phyloP scores from a whole-genome alignment of 2,329 filamentous ascomycete species.

The Geoglossum cookeanum region DNA sequence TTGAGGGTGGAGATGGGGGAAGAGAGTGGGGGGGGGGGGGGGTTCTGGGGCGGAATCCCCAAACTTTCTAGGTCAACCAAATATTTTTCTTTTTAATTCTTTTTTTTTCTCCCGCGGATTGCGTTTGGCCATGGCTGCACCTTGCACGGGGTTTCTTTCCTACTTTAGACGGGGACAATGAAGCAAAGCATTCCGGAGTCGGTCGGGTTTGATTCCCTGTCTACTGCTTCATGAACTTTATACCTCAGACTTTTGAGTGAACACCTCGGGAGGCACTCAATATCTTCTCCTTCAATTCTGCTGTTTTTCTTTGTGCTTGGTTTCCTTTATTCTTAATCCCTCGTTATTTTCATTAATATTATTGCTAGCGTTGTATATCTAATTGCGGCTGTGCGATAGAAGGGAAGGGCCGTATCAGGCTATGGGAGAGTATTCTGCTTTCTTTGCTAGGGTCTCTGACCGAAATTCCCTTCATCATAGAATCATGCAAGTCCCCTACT shows the following conservation, averaged over 20 bases:
- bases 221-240: neutral
- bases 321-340: too few relatives aligned
- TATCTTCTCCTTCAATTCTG: neutral
- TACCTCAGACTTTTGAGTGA: neutral
- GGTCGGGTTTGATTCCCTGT: neutral
- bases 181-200: neutral
- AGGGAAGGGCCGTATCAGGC: neutral
- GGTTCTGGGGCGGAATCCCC: neutral
- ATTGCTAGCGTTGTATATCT: neutral
- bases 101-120: neutral
- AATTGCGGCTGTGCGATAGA: neutral
- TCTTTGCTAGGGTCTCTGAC: neutral
- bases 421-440: neutral
- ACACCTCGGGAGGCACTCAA: neutral
- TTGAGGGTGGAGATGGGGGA: neutral
- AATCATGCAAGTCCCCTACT: neutral
- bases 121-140: neutral
- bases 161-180: neutral
- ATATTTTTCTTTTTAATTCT: neutral
- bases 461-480: neutral
- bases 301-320: neutral
- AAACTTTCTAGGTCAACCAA: neutral
- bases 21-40: too few relatives aligned
- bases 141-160: neutral
- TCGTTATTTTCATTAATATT: neutral